phyloP scores from a whole-genome alignment of 2,329 filamentous ascomycete species.

The Talaromyces verruculosus region DNA sequence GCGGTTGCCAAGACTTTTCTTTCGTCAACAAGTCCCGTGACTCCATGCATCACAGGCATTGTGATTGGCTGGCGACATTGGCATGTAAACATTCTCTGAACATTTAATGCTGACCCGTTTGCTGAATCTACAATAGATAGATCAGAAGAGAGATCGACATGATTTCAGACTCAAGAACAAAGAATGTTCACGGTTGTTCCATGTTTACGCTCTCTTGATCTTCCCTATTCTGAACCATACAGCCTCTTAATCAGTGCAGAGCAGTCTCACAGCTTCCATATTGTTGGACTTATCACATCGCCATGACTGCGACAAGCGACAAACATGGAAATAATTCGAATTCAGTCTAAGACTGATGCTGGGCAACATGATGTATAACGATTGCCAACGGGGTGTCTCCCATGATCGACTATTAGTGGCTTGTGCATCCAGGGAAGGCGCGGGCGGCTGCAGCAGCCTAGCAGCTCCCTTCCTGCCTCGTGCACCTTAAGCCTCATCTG shows the following conservation, averaged over 20 bases:
- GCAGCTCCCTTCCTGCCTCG: neutral
- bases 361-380: neutral
- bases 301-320: neutral
- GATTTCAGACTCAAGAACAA: neutral
- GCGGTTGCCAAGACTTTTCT: constrained; percentile 3
- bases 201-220: neutral
- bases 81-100: neutral
- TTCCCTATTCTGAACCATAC: neutral
- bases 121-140: neutral
- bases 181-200: neutral
- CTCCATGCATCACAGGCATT: neutral
- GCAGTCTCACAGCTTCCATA: neutral
- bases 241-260: neutral
- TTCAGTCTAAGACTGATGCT: neutral
- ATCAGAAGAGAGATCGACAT: neutral
- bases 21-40: constrained; percentile 14
- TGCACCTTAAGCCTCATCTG: constrained; percentile 20
- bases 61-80: constrained; percentile 1
- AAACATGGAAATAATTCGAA: neutral
- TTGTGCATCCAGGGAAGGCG: constrained; percentile 13
- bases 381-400: neutral
- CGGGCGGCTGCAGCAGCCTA: constrained; percentile 15
- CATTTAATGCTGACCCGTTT: neutral
- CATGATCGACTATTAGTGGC: constrained; percentile 1
- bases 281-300: neutral